Evolutionary conservation across 2,329 filamentous ascomycete genomes (phyloP).

Genomic region (Amylocarpus encephaloides): DNA sequence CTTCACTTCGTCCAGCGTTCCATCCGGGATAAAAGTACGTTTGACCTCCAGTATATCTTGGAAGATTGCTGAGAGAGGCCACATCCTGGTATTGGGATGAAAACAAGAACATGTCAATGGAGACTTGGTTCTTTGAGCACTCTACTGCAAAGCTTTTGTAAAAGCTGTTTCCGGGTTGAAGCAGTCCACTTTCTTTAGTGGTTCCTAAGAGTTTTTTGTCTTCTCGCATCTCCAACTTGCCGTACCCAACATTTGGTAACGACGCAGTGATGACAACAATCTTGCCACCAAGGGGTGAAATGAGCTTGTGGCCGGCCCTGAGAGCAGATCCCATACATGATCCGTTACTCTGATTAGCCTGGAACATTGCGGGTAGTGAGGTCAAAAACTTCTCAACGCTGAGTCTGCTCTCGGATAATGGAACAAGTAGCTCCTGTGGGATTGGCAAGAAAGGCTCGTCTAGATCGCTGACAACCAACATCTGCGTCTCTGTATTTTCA

Average conservation of each 20-base stretch:
- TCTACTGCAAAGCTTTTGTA: slow-evolving; percentile 99
- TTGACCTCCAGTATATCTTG: slow-evolving; percentile 92
- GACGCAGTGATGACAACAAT: slow-evolving; percentile 86
- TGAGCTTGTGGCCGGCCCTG: slow-evolving; percentile 89
- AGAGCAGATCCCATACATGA: slow-evolving; percentile 96
- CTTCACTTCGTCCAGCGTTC: slow-evolving; percentile 89
- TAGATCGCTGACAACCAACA: slow-evolving; percentile 90
- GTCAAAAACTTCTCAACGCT: slow-evolving; percentile 88
- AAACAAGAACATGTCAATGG: slow-evolving; percentile 97
- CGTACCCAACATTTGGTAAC: slow-evolving; percentile 81
- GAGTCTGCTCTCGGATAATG: slow-evolving; percentile 77
- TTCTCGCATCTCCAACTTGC: slow-evolving; percentile 87
- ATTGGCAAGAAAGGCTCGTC: slow-evolving; percentile 96
- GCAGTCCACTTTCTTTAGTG: slow-evolving; percentile 77
- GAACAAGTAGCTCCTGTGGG: slow-evolving; percentile 84
- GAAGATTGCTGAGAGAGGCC: slow-evolving; percentile 89
- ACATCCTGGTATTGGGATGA: slow-evolving; percentile 96
- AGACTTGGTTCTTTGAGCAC: slow-evolving; percentile 98
- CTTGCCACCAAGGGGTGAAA: slow-evolving; percentile 90
- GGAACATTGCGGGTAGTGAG: slow-evolving; percentile 94
- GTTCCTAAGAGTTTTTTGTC: slow-evolving; percentile 95
- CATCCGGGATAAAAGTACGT: slow-evolving; percentile 97
- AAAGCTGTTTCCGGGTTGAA: slow-evolving; percentile 92
- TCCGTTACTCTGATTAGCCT: slow-evolving; percentile 79
- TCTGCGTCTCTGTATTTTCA: slow-evolving; percentile 76